Percentiles rank a stretch among this genome's conserved stretches.
Conservation (phyloP, 345 rosid species). For the Populus simonii region DNA sequence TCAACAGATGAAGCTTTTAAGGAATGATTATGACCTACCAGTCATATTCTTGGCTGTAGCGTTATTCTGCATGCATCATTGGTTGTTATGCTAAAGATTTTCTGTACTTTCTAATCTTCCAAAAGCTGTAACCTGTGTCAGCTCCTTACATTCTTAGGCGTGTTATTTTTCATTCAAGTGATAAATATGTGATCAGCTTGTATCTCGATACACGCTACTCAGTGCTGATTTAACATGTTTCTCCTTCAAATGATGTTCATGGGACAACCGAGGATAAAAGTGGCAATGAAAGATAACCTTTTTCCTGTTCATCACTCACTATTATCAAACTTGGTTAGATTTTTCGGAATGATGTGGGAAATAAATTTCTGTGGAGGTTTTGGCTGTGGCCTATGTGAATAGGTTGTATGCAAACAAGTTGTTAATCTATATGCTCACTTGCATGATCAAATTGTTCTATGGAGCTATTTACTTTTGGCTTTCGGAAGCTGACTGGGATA, state of each 20-base stretch:
- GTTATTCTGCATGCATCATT: constrained; percentile 10
- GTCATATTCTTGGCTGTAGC: constrained; percentile 8
- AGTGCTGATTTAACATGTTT: background rate
- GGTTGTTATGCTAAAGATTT: constrained; percentile 6
- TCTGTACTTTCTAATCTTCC: background rate
- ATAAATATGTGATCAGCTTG: constrained; percentile 1
- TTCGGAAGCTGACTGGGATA: background rate
- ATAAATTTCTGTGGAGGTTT: background rate
- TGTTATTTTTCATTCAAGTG: background rate
- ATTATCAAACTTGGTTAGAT: background rate
- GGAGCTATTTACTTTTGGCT: background rate
- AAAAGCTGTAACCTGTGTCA: background rate
- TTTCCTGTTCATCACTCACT: background rate
- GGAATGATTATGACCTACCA: background rate
- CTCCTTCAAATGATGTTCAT: background rate
- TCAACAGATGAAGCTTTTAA: constrained; percentile 3
- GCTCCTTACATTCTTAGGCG: background rate
- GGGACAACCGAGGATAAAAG: background rate
- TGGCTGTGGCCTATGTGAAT: background rate
- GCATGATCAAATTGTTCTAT: background rate
- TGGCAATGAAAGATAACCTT: background rate
- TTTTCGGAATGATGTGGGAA: too few relatives aligned
- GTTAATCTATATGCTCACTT: background rate
- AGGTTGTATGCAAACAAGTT: background rate
- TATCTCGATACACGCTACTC: background rate